These are phyloP conservation scores for Argentina anserina DNA, from an alignment of 306 rosid species.

Conservation along the genomic window DNA sequence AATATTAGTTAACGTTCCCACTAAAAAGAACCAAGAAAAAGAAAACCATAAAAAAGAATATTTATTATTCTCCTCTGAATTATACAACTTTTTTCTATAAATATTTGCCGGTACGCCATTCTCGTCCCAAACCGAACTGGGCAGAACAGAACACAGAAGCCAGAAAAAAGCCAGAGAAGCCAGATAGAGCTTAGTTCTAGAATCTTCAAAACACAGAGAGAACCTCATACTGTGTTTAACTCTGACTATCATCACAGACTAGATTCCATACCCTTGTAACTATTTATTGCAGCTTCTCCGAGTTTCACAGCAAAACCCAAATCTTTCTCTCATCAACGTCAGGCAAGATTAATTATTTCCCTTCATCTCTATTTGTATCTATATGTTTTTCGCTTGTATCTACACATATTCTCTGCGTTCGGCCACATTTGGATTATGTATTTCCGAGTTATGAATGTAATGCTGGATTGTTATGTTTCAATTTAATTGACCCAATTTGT, in stretches of 20 bases:
- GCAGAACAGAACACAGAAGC: background rate
- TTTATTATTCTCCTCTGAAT: background rate
- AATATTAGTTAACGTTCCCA: background rate
- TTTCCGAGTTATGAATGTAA: constrained; percentile 7
- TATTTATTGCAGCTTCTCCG: background rate
- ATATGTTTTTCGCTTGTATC: background rate
- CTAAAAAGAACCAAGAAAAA: background rate
- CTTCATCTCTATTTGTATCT: background rate
- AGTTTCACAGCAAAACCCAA: background rate
- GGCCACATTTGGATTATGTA: background rate
- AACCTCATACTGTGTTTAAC: background rate
- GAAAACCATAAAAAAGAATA: background rate
- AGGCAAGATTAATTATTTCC: constrained; percentile 25
- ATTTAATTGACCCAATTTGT: background rate
- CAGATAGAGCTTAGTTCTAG: background rate
- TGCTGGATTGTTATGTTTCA: background rate
- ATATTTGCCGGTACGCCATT: background rate
- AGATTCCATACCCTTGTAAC: background rate
- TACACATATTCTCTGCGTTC: background rate
- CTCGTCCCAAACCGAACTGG: background rate
- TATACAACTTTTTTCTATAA: background rate
- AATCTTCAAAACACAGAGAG: background rate
- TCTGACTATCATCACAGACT: background rate
- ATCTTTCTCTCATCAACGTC: constrained; percentile 27
- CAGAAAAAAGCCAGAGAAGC: background rate